These are phyloP conservation scores for Chiua virens DNA, from an alignment of 768 basidiomycete species.

Conservation along the genomic window DNA sequence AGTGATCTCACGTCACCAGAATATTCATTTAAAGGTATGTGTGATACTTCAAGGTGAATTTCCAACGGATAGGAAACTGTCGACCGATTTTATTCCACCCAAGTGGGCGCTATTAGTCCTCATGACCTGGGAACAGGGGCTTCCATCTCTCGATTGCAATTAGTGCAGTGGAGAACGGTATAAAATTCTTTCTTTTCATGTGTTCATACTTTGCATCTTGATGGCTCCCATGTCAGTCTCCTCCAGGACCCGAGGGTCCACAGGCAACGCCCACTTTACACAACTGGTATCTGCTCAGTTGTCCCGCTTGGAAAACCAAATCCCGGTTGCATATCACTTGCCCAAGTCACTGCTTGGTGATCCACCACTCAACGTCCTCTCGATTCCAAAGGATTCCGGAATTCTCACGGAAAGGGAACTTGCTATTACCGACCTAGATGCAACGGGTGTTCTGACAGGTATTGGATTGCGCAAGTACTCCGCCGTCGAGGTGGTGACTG, in stretches of 20 bases:
- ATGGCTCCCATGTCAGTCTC: constrained; percentile 16
- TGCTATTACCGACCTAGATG: constrained; percentile 36
- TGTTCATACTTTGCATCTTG: background rate
- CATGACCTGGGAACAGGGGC: background rate
- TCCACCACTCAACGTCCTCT: constrained; percentile 33
- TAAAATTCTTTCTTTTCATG: background rate
- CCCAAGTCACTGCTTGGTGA: constrained; percentile 15
- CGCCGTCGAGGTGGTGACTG: constrained; percentile 40
- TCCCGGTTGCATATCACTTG: constrained; percentile 21
- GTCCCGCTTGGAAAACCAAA: constrained; percentile 23
- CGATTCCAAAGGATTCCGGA: constrained; percentile 32
- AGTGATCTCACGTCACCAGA: too few relatives aligned
- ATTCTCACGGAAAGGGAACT: constrained; percentile 34
- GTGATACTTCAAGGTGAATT: too few relatives aligned
- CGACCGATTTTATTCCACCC: too few relatives aligned
- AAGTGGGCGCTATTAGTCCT: background rate
- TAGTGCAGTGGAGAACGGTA: background rate
- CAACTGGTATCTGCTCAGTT: constrained; percentile 18
- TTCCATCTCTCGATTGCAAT: background rate
- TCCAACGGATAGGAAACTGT: too few relatives aligned
- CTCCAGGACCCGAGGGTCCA: constrained; percentile 21
- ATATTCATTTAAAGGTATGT: too few relatives aligned
- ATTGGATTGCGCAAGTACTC: constrained; percentile 33
- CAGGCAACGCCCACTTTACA: constrained; percentile 20
- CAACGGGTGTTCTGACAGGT: constrained; percentile 30